Percentiles rank a stretch among this genome's conserved stretches.
Conservation (phyloP, 1,284 basidiomycete species). For the Mrakiaceae sp. region DNA sequence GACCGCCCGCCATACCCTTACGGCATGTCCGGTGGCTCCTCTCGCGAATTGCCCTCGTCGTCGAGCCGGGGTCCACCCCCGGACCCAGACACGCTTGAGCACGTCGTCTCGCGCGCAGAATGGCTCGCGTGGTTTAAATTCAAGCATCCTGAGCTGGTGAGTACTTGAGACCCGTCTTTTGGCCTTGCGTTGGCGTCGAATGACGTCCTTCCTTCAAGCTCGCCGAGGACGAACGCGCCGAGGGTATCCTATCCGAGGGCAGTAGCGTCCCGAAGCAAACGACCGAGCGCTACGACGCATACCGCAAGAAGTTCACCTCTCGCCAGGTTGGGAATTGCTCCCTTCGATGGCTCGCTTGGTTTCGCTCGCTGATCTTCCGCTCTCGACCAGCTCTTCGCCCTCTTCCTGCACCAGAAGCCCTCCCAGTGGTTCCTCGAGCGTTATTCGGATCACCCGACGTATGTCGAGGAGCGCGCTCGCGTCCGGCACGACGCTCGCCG, state of each 20-base stretch:
- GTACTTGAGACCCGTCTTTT: constrained; percentile 33
- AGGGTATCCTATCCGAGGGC: constrained; percentile 58
- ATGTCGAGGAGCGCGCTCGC: constrained; percentile 54
- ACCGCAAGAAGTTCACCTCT: constrained; percentile 74
- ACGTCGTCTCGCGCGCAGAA: constrained; percentile 66
- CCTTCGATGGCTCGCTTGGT: constrained; percentile 13
- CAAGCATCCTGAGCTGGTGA: constrained; percentile 60
- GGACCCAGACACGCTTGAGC: constrained; percentile 72
- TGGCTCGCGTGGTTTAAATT: constrained; percentile 84
- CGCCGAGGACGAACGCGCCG: constrained; percentile 29
- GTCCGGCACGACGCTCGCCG: constrained; percentile 71
- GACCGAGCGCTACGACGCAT: constrained; percentile 65
- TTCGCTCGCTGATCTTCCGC: neutral
- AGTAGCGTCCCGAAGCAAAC: constrained; percentile 22
- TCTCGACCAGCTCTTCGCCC: constrained; percentile 50
- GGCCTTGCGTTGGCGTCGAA: constrained; percentile 18
- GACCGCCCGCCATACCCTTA: too few relatives aligned
- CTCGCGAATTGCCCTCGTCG: too few relatives aligned
- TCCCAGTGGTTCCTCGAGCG: constrained; percentile 91
- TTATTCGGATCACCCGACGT: constrained; percentile 65
- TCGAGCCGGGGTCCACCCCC: constrained; percentile 14
- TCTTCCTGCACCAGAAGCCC: constrained; percentile 82
- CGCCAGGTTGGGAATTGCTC: constrained; percentile 50
- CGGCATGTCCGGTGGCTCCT: too few relatives aligned
- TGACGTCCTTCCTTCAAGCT: constrained; percentile 10